Percentiles rank a stretch among this genome's conserved stretches.
Conservation (phyloP, 2,329 filamentous ascomycete genomes). For the Claviceps humidiphila region DNA sequence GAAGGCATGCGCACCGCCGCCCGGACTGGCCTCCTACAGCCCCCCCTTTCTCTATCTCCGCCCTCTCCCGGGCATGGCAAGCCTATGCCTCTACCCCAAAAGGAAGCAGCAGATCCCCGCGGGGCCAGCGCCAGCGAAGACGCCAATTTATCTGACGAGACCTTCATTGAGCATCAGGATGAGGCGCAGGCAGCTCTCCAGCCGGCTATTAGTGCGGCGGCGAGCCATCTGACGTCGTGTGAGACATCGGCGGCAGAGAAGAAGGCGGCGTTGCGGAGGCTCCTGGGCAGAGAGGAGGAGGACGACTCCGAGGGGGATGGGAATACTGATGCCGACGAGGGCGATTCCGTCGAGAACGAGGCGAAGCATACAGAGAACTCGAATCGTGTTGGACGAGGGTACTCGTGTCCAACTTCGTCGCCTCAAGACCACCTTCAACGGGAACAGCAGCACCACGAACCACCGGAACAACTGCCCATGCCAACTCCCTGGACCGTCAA, state of each 20-base stretch:
- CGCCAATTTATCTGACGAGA: conserved; percentile 9
- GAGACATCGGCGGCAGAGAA: conserved; percentile 46
- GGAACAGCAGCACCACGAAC: background rate
- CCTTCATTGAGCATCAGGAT: conserved; percentile 31
- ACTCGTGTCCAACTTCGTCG: background rate
- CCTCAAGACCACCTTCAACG: background rate
- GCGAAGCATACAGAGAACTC: too few relatives aligned
- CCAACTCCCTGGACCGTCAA: conserved; percentile 19
- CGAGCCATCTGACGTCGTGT: conserved; percentile 40
- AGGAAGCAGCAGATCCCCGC: background rate
- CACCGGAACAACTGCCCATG: conserved; percentile 5
- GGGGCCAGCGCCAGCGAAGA: conserved; percentile 8
- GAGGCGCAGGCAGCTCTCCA: conserved; percentile 47
- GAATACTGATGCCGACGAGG: conserved; percentile 10
- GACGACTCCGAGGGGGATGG: conserved; percentile 10
- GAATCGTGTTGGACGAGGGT: background rate
- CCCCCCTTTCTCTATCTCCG: background rate
- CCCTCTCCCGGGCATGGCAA: background rate
- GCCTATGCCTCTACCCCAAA: background rate
- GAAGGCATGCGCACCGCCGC: too few relatives aligned
- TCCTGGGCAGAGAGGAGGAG: conserved; percentile 14
- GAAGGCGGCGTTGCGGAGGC: conserved; percentile 37
- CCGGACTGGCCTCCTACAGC: background rate
- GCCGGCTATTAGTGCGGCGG: conserved; percentile 42
- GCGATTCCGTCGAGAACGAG: background rate